Evolutionary conservation across 2,329 filamentous ascomycete species (phyloP).

Genomic region (Cryphonectria japonica): DNA sequence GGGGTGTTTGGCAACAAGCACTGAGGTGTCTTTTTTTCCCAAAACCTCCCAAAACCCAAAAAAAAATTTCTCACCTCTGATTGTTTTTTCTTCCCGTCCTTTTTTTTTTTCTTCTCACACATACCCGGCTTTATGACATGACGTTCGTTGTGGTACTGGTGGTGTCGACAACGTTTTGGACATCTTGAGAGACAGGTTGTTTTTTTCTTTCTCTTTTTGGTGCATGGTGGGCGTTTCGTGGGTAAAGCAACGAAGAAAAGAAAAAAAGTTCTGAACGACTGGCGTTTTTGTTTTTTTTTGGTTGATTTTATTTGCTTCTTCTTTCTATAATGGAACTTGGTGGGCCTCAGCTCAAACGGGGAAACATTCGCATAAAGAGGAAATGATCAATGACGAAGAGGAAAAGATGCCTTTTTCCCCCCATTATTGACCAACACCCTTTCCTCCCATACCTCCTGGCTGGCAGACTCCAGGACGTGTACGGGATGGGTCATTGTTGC

Average conservation of each 20-base stretch:
- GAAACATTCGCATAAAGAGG: constrained; percentile 16
- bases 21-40: neutral
- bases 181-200: neutral
- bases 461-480: constrained; percentile 34
- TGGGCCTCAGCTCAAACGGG: constrained; percentile 40
- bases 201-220: neutral
- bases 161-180: neutral
- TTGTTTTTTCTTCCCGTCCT: no score
- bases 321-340: constrained; percentile 23
- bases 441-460: constrained; percentile 29
- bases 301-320: neutral
- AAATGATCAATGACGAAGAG: neutral
- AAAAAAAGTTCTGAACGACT: neutral
- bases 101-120: no score
- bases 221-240: neutral
- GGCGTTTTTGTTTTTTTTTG: neutral
- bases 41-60: no score
- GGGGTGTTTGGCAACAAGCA: constrained; percentile 17
- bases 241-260: constrained; percentile 14
- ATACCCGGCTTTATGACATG: no score
- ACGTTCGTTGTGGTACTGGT: no score
- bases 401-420: neutral
- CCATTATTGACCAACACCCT: neutral
- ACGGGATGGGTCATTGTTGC: constrained; percentile 16
- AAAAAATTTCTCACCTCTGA: no score